Evolutionary conservation across 345 rosid genomes (phyloP).

Genomic region (Microcos paniculata): DNA sequence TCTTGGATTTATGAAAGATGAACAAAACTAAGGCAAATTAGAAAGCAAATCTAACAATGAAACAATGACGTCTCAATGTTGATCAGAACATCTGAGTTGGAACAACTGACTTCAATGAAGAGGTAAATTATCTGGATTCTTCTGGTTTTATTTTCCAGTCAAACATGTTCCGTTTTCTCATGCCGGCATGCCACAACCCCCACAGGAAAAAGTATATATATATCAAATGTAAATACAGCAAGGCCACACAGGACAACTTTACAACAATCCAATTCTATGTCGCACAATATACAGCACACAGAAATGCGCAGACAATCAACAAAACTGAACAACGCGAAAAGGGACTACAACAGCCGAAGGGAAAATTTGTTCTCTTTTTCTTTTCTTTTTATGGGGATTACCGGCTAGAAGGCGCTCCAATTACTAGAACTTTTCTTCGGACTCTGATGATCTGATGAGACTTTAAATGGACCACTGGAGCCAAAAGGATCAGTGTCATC

Average conservation of each 20-base stretch:
- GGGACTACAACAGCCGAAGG: not conserved
- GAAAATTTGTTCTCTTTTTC: not conserved
- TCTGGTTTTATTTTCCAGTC: not conserved
- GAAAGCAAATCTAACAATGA: too few relatives aligned
- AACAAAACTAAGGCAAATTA: too few relatives aligned
- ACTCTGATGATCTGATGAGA: conserved; percentile 55
- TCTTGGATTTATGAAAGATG: too few relatives aligned
- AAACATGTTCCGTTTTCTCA: conserved; percentile 3
- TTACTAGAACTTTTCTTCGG: conserved; percentile 59
- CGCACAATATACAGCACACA: conserved; percentile 35
- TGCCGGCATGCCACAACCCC: conserved; percentile 13
- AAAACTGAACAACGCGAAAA: conserved; percentile 13
- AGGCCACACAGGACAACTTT: conserved; percentile 25
- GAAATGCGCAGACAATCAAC: not conserved
- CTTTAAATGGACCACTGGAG: conserved; percentile 84
- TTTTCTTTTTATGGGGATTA: not conserved
- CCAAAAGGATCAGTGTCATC: conserved; percentile 94
- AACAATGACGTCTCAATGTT: too few relatives aligned
- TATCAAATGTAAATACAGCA: conserved; percentile 1
- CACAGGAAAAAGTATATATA: not conserved
- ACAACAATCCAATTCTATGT: conserved; percentile 32
- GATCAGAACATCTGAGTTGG: too few relatives aligned
- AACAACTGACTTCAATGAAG: too few relatives aligned
- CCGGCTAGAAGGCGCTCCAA: conserved; percentile 65
- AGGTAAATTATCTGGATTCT: not conserved